These are phyloP conservation scores for Yamadazyma atmosphaerica DNA, from an alignment of 1,139 yeast genomes.

Conservation along the genomic window DNA sequence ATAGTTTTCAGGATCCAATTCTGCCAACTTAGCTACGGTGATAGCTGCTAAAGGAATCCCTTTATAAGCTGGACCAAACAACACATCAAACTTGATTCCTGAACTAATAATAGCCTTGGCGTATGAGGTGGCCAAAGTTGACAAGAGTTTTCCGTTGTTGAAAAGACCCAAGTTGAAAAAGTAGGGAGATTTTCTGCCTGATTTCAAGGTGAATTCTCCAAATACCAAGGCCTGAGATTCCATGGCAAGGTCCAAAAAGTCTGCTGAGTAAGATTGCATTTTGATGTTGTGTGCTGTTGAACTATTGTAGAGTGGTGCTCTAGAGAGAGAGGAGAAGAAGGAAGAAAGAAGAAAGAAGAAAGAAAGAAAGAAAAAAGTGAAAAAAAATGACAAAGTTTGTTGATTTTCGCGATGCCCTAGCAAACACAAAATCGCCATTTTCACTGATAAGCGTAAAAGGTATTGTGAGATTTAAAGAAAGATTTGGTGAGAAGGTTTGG, in stretches of 20 bases:
- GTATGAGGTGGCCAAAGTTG: slow-evolving; percentile 81
- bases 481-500: too few species aligned
- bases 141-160: slow-evolving; percentile 75
- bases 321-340: slow-evolving; percentile 4
- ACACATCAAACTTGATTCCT: slow-evolving; percentile 80
- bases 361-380: slow-evolving; percentile 7
- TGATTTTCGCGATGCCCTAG: neutral
- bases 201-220: slow-evolving; percentile 85
- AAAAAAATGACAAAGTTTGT: slow-evolving; percentile 1
- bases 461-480: too few species aligned
- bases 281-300: neutral
- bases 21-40: slow-evolving; percentile 88
- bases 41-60: slow-evolving; percentile 96
- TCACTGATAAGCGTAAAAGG: too few species aligned
- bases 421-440: too few species aligned
- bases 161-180: slow-evolving; percentile 93
- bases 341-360: slow-evolving; percentile 5
- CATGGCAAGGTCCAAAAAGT: slow-evolving; percentile 78
- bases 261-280: slow-evolving; percentile 51
- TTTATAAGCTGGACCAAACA: slow-evolving; percentile 97
- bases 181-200: slow-evolving; percentile 94
- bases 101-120: slow-evolving; percentile 84
- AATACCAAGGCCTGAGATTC: slow-evolving; percentile 80
- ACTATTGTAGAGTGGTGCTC: neutral
- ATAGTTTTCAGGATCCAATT: slow-evolving; percentile 78